phyloP scores from a whole-genome alignment of 2,329 filamentous ascomycete genomes.

The Bipolaris bicolor region DNA sequence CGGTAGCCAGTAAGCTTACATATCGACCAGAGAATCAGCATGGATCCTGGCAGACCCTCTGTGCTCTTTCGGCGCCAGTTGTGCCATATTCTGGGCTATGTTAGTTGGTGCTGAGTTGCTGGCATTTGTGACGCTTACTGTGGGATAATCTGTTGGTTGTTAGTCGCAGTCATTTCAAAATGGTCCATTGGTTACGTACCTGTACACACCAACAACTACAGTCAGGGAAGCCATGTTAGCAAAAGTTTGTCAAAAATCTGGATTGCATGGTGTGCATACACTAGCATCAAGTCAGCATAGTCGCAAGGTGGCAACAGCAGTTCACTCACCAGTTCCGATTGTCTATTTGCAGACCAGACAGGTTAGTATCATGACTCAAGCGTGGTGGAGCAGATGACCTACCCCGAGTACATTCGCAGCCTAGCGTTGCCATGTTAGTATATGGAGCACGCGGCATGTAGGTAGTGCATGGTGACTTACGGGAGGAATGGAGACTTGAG shows the following conservation, averaged over 20 bases:
- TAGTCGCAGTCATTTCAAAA: conserved; percentile 11
- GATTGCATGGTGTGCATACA: conserved; percentile 23
- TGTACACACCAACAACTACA: conserved; percentile 52
- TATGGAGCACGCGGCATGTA: background rate
- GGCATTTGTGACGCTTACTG: conserved; percentile 37
- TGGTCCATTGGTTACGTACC: conserved; percentile 28
- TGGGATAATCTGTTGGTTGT: conserved; percentile 39
- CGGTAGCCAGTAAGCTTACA: conserved; percentile 46
- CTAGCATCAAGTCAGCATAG: conserved; percentile 27
- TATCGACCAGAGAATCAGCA: conserved; percentile 69
- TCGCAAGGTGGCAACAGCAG: background rate
- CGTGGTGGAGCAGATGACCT: conserved; percentile 19
- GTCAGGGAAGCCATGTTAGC: conserved; percentile 21
- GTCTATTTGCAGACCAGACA: conserved; percentile 31
- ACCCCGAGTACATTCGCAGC: conserved; percentile 50
- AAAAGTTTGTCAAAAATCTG: background rate
- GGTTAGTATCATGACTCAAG: conserved; percentile 23
- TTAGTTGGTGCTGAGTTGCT: conserved; percentile 16
- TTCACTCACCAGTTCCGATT: conserved; percentile 46
- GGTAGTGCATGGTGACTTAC: conserved; percentile 22
- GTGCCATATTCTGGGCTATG: conserved; percentile 59
- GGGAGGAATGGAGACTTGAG: conserved; percentile 45
- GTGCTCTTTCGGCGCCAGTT: conserved; percentile 67
- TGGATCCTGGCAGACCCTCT: conserved; percentile 64
- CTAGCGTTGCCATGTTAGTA: conserved; percentile 37